Base-by-base conservation (phyloP, 2,329 filamentous ascomycete genomes). In the Didymella sp. region DNA sequence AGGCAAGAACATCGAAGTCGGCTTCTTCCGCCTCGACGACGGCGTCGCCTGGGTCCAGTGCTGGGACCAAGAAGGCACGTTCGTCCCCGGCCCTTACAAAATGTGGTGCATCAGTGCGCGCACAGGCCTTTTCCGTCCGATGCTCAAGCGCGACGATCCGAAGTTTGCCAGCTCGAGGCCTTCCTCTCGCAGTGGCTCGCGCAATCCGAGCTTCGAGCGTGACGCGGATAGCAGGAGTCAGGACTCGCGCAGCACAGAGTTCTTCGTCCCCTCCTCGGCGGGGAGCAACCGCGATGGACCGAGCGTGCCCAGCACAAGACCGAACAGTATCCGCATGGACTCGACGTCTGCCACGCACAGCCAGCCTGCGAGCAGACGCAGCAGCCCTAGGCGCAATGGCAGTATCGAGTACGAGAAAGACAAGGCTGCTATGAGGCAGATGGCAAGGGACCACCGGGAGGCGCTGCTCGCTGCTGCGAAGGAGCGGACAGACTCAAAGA, bases 21-120 rank as follows among this genome's bases (percentile, higher is more conserved):
- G 78, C 53, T 83, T 82, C 70, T 82, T 83, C 70, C 76, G 73
- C 12, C 76, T 83, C 25, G 81, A 83, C 53, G 78, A 82, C 45
- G 79, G 77, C 31, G 66, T 78, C 42, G 76, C 78, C 50, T 83
- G 80, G 80, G 80, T 83, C 33, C 75, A 79, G 35, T 80, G 78
- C 59, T 82, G 80, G 80, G 80, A 82, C 62, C 71, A 76, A 21
- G 69, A 80, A 37, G 80, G 79, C 51, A 75, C 72, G n/a, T 83
- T 83, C 67, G 78, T 82, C 40, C 79, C 79, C 4, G 80, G 80
- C 1, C 80, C 80, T 7, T 82, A 82, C 63, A 78, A 79, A 51
- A 78, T 80, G 43, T 83, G 80, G 80, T 77, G 74, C 59, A 71
- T 80, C 42, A 80, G 82, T 56, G 57, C 73, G 31, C 71, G 75